Evolutionary conservation across 2,329 filamentous ascomycete species (phyloP).

Genomic region (Hirsutella rhossiliensis): DNA sequence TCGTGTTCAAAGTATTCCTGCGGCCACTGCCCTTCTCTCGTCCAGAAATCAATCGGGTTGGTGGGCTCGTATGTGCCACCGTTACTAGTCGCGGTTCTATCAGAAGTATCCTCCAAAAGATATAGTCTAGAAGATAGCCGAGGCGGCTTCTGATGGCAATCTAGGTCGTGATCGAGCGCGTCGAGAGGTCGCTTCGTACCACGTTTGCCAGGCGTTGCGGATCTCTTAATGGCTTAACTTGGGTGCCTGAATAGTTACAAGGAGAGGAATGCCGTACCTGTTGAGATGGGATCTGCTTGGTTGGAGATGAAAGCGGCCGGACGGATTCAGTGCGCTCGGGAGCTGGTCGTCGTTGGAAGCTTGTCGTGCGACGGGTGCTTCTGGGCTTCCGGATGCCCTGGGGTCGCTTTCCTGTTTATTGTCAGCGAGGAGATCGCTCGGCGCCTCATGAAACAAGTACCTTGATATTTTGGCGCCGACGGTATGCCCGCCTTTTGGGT

Average conservation of each 20-base stretch:
- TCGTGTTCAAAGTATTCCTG: slow-evolving; percentile 1
- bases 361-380: background rate
- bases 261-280: too few species aligned
- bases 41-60: slow-evolving; percentile 4
- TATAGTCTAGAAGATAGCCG: background rate
- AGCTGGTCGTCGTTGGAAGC: background rate
- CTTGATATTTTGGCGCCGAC: background rate
- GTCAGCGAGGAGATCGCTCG: background rate
- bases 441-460: background rate
- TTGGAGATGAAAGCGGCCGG: too few species aligned
- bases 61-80: too few species aligned
- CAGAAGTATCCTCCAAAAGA: background rate
- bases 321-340: background rate
- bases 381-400: background rate
- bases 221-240: background rate
- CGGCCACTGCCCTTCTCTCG: slow-evolving; percentile 5
- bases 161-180: background rate
- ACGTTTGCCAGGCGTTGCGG: background rate
- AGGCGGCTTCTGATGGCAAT: slow-evolving; percentile 1
- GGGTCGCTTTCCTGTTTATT: background rate
- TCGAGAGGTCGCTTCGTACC: background rate
- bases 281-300: too few species aligned
- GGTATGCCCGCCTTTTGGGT: background rate
- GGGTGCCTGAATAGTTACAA: too few species aligned
- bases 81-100: too few species aligned